Conservation (phyloP, 176 grass and related monocot species). For the Otatea glauca region DNA sequence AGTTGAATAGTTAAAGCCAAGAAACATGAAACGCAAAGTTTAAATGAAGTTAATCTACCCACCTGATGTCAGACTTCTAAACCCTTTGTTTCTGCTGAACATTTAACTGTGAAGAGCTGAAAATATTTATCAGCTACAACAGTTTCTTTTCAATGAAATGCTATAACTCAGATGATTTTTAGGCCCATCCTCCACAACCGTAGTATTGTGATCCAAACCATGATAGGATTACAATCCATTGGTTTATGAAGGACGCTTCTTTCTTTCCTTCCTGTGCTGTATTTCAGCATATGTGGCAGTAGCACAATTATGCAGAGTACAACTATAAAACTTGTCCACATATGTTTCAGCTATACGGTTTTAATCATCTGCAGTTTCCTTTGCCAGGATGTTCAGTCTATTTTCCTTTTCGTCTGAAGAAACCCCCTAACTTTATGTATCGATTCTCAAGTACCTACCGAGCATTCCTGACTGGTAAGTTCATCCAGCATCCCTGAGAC, state of each 20-base stretch:
- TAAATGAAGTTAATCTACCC: neutral
- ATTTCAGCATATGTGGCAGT: neutral
- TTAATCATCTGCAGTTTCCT: neutral
- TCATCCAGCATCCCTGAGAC: neutral
- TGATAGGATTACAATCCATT: neutral
- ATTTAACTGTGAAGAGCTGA: neutral
- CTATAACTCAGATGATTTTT: neutral
- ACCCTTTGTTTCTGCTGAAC: neutral
- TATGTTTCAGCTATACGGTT: neutral
- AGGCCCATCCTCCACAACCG: neutral
- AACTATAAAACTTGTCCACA: neutral
- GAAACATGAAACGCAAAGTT: neutral
- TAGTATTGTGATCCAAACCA: neutral
- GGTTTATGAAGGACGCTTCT: neutral
- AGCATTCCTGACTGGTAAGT: constrained; percentile 10
- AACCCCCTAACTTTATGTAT: neutral
- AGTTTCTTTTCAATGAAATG: neutral
- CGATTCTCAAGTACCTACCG: neutral
- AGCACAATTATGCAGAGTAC: neutral
- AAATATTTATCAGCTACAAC: neutral
- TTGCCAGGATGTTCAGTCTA: neutral
- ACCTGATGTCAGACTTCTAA: constrained; percentile 26
- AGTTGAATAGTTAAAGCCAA: neutral
- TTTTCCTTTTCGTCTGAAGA: constrained; percentile 19
- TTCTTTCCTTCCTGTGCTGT: neutral